Evolutionary conservation across 306 rosid species (phyloP).

Genomic region (Canavalia ensiformis): DNA sequence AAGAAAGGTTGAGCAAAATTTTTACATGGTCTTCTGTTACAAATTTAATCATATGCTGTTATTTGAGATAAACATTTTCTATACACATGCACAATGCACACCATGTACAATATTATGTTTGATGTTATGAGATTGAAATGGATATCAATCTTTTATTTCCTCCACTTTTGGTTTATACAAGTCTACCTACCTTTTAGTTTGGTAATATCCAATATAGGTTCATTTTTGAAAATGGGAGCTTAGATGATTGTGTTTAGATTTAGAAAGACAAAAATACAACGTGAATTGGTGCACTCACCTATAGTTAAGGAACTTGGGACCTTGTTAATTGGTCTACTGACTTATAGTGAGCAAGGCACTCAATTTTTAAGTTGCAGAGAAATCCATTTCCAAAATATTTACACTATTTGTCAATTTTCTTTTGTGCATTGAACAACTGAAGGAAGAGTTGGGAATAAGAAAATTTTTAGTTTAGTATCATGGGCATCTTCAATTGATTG

Average conservation of each 20-base stretch:
- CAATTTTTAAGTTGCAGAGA: conserved; percentile 28
- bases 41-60: conserved; percentile 23
- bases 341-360: background rate
- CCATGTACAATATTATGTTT: conserved; percentile 15
- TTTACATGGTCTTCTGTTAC: conserved; percentile 40
- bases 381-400: conserved; percentile 25
- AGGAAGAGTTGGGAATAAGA: conserved; percentile 22
- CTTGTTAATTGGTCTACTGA: conserved; percentile 14
- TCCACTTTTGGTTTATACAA: conserved; percentile 27
- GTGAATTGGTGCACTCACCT: conserved; percentile 8
- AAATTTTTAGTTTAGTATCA: conserved; percentile 27
- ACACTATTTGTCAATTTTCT: conserved; percentile 11
- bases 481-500: conserved; percentile 1
- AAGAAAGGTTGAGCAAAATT: conserved; percentile 76
- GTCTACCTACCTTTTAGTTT: background rate
- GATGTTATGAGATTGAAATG: conserved; percentile 41
- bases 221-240: background rate
- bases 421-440: conserved; percentile 11
- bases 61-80: conserved; percentile 9
- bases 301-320: conserved; percentile 3
- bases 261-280: conserved; percentile 4
- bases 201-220: conserved; percentile 9
- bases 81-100: conserved; percentile 15
- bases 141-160: conserved; percentile 15
- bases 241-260: background rate